A percentile compares a stretch with the other conserved stretches of the same genome.
Evolutionary conservation across 768 basidiomycete species (phyloP).

Genomic region (Boletus vermiculosoides): DNA sequence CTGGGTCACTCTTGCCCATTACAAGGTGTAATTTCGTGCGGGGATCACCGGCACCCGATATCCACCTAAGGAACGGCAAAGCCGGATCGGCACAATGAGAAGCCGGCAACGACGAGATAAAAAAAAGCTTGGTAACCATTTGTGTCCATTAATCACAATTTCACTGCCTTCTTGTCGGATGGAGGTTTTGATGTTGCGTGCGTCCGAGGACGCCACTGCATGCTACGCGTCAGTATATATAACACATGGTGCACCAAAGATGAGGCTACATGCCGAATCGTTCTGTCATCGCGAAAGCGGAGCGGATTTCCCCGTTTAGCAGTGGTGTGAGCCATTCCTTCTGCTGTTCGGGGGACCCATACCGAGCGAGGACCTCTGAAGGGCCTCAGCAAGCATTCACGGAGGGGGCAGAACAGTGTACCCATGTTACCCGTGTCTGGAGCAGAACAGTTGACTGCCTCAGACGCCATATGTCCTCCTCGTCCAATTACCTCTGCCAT

Average conservation of each 20-base stretch:
- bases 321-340: constrained; percentile 86
- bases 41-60: constrained; percentile 95
- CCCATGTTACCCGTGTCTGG: constrained; percentile 99
- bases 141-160: constrained; percentile 93
- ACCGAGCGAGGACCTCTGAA: constrained; percentile 93
- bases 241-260: constrained; percentile 3
- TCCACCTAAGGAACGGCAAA: constrained; percentile 64
- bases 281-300: constrained; percentile 97
- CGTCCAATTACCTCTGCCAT: constrained; percentile 96
- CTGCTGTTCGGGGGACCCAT: constrained; percentile 90
- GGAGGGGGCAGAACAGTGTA: constrained; percentile 25
- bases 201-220: constrained; percentile 86
- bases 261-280: constrained; percentile 56
- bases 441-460: constrained; percentile 90
- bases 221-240: constrained; percentile 1
- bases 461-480: constrained; percentile 75
- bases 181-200: constrained; percentile 90
- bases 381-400: not conserved
- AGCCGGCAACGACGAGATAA: not conserved
- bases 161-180: constrained; percentile 81
- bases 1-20: constrained; percentile 91
- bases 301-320: constrained; percentile 89
- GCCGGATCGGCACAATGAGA: constrained; percentile 15
- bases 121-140: constrained; percentile 60
- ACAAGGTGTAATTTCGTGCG: constrained; percentile 87